Evolutionary conservation across 768 basidiomycete species (phyloP).

Genomic region (Podaxis pistillaris): DNA sequence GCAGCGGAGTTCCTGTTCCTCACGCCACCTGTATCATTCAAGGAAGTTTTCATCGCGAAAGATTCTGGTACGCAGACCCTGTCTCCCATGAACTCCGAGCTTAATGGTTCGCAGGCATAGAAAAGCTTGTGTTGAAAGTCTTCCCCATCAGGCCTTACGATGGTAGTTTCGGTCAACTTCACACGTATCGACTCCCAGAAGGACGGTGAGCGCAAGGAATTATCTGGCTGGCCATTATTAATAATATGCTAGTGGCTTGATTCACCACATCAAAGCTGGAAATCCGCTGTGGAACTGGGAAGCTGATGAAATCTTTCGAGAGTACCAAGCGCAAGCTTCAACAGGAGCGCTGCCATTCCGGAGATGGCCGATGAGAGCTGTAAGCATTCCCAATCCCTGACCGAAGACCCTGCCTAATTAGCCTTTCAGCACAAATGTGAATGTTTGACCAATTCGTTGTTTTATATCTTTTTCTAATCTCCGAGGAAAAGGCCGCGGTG

Average conservation of each 20-base stretch:
- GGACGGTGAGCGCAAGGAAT: conserved; percentile 31
- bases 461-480: conserved; percentile 5
- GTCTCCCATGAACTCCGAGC: neutral
- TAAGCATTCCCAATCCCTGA: conserved; percentile 32
- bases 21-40: conserved; percentile 27
- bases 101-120: conserved; percentile 28
- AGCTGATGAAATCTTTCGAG: conserved; percentile 57
- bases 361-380: conserved; percentile 69
- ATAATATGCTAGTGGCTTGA: conserved; percentile 46
- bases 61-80: conserved; percentile 28
- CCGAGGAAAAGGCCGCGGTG: conserved; percentile 54
- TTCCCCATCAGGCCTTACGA: conserved; percentile 22
- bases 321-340: conserved; percentile 67
- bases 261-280: conserved; percentile 54
- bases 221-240: neutral
- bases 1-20: conserved; percentile 36
- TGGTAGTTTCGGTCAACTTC: conserved; percentile 26
- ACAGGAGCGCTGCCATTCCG: conserved; percentile 58
- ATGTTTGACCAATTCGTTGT: neutral
- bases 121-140: conserved; percentile 18
- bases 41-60: conserved; percentile 29
- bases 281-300: conserved; percentile 36
- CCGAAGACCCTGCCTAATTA: conserved; percentile 7
- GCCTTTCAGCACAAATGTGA: conserved; percentile 66
- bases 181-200: conserved; percentile 51